phyloP scores from a whole-genome alignment of 2,329 filamentous ascomycete species.

The Septoria petroselini region DNA sequence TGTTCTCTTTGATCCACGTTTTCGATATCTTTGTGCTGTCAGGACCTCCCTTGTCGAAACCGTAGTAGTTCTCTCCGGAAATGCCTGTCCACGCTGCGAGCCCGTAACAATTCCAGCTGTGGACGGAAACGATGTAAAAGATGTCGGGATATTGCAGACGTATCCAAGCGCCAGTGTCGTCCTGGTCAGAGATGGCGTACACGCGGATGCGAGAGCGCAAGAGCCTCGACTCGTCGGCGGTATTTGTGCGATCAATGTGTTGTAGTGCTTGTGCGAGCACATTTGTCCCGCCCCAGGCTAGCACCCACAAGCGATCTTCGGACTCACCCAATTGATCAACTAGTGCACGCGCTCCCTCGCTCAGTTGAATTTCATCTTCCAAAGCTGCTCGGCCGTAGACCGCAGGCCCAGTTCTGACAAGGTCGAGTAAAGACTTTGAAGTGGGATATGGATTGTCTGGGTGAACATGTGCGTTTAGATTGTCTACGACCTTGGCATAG shows the following conservation, averaged over 20 bases:
- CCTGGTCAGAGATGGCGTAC: conserved; percentile 59
- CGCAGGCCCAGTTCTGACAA: not conserved
- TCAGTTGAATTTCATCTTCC: not conserved
- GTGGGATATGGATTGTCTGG: conserved; percentile 31
- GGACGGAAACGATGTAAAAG: conserved; percentile 56
- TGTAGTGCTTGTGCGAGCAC: conserved; percentile 51
- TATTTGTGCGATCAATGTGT: conserved; percentile 35
- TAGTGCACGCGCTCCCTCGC: conserved; percentile 1
- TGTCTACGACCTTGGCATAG: conserved; percentile 38
- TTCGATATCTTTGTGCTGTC: conserved; percentile 49
- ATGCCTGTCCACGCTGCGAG: conserved; percentile 58
- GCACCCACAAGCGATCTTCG: conserved; percentile 45
- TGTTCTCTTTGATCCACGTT: conserved; percentile 53
- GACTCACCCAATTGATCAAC: conserved; percentile 20
- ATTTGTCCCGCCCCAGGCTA: conserved; percentile 52
- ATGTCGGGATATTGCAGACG: conserved; percentile 53
- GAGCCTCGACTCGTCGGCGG: conserved; percentile 33
- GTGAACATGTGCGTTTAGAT: conserved; percentile 47
- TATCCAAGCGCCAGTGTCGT: conserved; percentile 57
- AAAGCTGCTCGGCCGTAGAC: conserved; percentile 9
- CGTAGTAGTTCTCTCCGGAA: conserved; percentile 49
- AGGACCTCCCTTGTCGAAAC: conserved; percentile 50
- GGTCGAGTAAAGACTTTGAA: conserved; percentile 13
- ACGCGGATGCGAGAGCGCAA: conserved; percentile 48
- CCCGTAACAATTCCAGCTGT: conserved; percentile 57